Base-by-base conservation (phyloP, 768 basidiomycete species). In the Boletellus emodensis region DNA sequence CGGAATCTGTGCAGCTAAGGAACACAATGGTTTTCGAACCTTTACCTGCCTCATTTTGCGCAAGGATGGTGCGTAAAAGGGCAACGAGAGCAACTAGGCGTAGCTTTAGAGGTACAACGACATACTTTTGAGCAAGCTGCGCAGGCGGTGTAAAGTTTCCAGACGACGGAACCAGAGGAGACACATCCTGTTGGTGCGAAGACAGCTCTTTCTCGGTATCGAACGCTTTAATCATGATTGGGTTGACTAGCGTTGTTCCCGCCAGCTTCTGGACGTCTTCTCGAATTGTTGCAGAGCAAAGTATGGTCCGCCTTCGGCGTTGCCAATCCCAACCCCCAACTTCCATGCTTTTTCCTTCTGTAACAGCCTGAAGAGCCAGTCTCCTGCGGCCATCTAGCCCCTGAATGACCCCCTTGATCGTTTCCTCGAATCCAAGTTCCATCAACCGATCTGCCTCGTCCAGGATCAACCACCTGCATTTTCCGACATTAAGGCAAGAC, bases 361-460 rank as follows among this genome's bases (percentile, higher is more conserved):
- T 70, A 44, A 82, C 73, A 1, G 85, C 90, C 58, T 83, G 79
- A 40, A 65, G 49, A 5, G 90, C 92, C 7, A 94, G 74, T 55
- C 82, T 84, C 44, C 81, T 70, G 45, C 92, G 79, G 0, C 92
- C 93, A 51, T 97, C 93, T 18, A 99, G 68, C 10, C 87, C 85
- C 61, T 85, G 81, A 33, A 98, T 72, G 55, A 98, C 96, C 1
- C 91, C 93, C 49, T 80, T 82, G 60, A 99, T 88, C 0, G 93
- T 91, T 63, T 98, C 94, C 66, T 96, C 94, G 55, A 99, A 99
- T 0, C 96, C 96, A 38, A 98, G 82, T 56, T 98, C 94, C 94
- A 98, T 98, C 44, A 99, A 72, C 37, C 94, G 78, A 70, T 99
- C 96, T 6, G 95, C 94, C 72, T 99, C 96, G 64, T 99, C 96